Evolutionary conservation across 1,284 basidiomycete genomes (phyloP).

Genomic region (Thelephora terrestris): DNA sequence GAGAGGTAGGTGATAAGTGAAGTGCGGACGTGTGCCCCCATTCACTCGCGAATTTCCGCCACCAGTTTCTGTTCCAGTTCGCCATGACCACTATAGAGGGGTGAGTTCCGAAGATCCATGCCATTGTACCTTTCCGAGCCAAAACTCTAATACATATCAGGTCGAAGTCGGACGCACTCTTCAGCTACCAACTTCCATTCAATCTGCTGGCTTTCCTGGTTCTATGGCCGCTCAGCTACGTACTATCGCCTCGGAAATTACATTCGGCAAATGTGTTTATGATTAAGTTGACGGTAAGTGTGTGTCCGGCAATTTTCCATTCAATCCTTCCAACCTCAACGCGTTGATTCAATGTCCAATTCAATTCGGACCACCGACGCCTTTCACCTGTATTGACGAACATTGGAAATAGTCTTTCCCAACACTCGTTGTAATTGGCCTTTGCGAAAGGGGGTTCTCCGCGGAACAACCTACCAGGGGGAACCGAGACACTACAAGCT

Average conservation of each 20-base stretch:
- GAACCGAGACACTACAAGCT: conserved; percentile 38
- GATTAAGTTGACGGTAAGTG: conserved; percentile 60
- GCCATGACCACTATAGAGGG: conserved; percentile 85
- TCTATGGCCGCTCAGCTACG: conserved; percentile 66
- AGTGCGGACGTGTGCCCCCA: not conserved
- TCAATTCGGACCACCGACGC: conserved; percentile 6
- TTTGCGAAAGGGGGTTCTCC: conserved; percentile 70
- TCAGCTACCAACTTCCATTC: conserved; percentile 85
- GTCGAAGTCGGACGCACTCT: conserved; percentile 82
- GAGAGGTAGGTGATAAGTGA: conserved; percentile 48
- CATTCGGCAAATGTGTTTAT: conserved; percentile 77
- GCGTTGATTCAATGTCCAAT: not conserved
- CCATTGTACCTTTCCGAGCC: conserved; percentile 2
- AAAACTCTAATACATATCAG: conserved; percentile 25
- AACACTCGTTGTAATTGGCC: conserved; percentile 63
- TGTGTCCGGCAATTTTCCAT: not conserved
- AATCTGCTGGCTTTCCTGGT: conserved; percentile 71
- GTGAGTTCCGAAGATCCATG: conserved; percentile 27
- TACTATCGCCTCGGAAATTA: conserved; percentile 61
- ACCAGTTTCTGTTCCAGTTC: conserved; percentile 78
- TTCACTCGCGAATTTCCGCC: conserved; percentile 1
- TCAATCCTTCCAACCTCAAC: no score
- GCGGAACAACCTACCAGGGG: conserved; percentile 38
- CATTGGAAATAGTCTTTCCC: conserved; percentile 52
- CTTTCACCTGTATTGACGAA: not conserved